Percentiles rank a stretch among this genome's conserved stretches.
These are phyloP conservation scores for Rhododendron vialii DNA, from an alignment of 148 eudicot genomes.

Conservation along the genomic window DNA sequence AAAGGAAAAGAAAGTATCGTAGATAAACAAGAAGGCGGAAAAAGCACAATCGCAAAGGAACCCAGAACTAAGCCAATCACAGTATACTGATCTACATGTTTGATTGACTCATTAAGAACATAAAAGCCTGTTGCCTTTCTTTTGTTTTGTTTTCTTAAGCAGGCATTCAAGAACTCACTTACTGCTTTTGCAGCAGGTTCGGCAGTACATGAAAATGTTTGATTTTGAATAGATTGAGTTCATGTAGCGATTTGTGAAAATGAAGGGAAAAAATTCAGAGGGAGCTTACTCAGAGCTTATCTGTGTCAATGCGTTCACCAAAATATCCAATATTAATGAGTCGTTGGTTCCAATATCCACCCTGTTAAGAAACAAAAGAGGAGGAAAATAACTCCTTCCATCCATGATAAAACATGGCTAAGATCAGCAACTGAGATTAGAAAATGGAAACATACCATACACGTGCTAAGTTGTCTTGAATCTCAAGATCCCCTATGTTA, in stretches of 20 bases:
- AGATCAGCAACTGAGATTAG: background rate
- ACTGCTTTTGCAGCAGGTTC: background rate
- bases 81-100: background rate
- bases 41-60: background rate
- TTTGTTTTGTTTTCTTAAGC: background rate
- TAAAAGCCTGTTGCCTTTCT: background rate
- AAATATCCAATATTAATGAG: constrained; percentile 70
- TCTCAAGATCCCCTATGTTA: constrained; percentile 88
- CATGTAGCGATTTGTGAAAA: background rate
- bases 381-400: background rate
- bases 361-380: constrained; percentile 34
- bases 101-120: background rate
- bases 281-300: constrained; percentile 88
- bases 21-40: background rate
- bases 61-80: background rate
- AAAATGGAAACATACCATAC: constrained; percentile 53
- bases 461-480: constrained; percentile 90
- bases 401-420: background rate
- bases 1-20: background rate
- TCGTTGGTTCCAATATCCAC: constrained; percentile 90
- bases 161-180: background rate
- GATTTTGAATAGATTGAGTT: background rate
- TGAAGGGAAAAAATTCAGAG: background rate
- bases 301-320: constrained; percentile 78
- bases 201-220: background rate